A percentile compares a stretch with the other conserved stretches of the same genome.
phyloP scores from a whole-genome alignment of 768 basidiomycete species.

The Pulveroboletus sp. region DNA sequence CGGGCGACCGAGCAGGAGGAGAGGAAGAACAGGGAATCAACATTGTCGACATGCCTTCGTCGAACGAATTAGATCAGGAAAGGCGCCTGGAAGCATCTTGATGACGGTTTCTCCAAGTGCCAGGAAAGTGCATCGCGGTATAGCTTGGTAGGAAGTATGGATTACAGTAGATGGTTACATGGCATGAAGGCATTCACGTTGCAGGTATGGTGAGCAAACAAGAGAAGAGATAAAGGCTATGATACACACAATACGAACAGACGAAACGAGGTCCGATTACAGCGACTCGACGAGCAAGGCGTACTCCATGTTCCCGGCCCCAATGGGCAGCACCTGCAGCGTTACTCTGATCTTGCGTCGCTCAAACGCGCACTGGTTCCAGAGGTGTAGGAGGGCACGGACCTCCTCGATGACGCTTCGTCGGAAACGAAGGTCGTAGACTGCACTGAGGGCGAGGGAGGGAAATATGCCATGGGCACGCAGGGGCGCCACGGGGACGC shows the following conservation, averaged over 20 bases:
- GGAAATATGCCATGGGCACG: slow-evolving; percentile 16
- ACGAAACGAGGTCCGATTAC: slow-evolving; percentile 2
- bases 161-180: too few species aligned
- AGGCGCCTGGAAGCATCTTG: too few species aligned
- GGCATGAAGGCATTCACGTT: not conserved
- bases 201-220: not conserved
- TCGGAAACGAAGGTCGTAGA: slow-evolving; percentile 21
- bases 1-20: too few species aligned
- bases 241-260: slow-evolving; percentile 4
- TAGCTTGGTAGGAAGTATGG: too few species aligned
- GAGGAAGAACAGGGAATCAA: too few species aligned
- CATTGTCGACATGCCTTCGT: too few species aligned
- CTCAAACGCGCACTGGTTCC: slow-evolving; percentile 33
- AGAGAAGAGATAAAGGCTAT: not conserved
- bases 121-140: too few species aligned
- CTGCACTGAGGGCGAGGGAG: slow-evolving; percentile 7
- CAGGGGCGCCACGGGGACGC: slow-evolving; percentile 14
- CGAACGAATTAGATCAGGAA: too few species aligned
- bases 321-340: slow-evolving; percentile 10
- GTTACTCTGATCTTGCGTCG: slow-evolving; percentile 26
- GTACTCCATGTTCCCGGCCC: slow-evolving; percentile 3
- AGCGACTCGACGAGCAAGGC: slow-evolving; percentile 28
- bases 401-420: slow-evolving; percentile 21
- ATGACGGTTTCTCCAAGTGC: too few species aligned
- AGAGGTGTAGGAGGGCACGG: slow-evolving; percentile 24